Percentiles rank a stretch among this genome's conserved stretches.
These are phyloP conservation scores for Tagetes patula DNA, from an alignment of 129 eudicot genomes.

Conservation along the genomic window DNA sequence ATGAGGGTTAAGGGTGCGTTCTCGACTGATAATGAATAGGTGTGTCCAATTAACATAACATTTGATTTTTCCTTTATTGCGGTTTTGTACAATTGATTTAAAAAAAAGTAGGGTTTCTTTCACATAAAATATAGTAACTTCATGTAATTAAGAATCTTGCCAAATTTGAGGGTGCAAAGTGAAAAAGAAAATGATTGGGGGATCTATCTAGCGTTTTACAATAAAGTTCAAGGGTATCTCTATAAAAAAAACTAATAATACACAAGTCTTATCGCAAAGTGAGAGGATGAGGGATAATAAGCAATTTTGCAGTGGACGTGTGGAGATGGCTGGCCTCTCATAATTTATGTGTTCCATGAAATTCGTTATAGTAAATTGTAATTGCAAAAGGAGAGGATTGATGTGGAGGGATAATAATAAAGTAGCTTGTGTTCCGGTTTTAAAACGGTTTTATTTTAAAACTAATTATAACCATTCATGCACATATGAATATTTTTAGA, in stretches of 20 bases:
- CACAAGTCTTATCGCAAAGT: not conserved
- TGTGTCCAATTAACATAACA: too few species aligned
- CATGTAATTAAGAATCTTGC: not conserved
- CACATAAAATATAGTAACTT: not conserved
- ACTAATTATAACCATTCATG: too few species aligned
- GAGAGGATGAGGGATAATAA: not conserved
- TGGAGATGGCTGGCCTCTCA: not conserved
- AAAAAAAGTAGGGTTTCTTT: not conserved
- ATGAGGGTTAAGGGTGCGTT: too few species aligned
- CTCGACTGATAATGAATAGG: too few species aligned
- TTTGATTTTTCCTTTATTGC: too few species aligned
- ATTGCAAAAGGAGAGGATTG: too few species aligned
- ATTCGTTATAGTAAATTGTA: too few species aligned
- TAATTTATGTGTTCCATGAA: not conserved
- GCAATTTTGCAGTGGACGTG: not conserved
- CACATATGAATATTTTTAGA: too few species aligned
- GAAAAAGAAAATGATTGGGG: not conserved
- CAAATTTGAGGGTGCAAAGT: not conserved
- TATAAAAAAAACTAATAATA: not conserved
- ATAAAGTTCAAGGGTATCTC: not conserved
- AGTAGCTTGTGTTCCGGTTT: too few species aligned
- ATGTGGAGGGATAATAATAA: too few species aligned
- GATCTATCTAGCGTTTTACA: not conserved
- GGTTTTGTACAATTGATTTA: too few species aligned
- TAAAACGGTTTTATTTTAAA: too few species aligned